Percentiles rank a stretch among this genome's conserved stretches.
phyloP scores from a whole-genome alignment of 176 grass and related monocot species.

The Avena sativa region DNA sequence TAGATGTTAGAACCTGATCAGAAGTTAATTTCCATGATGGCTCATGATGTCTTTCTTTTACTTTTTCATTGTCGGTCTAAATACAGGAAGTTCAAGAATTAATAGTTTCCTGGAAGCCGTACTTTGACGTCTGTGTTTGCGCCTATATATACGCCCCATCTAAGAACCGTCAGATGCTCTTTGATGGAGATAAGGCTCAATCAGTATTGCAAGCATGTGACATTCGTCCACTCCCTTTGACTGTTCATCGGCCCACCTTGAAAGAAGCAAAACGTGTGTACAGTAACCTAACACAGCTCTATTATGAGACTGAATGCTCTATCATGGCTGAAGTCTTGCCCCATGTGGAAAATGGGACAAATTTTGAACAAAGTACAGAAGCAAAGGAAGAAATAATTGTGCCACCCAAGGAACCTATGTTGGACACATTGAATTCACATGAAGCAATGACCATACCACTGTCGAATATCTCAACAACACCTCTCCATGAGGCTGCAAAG shows the following conservation, averaged over 20 bases:
- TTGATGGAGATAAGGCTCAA: conserved; percentile 69
- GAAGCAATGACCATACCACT: conserved; percentile 15
- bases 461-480: conserved; percentile 62
- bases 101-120: conserved; percentile 82
- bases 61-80: conserved; percentile 19
- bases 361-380: conserved; percentile 41
- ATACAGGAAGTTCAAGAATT: conserved; percentile 88
- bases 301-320: conserved; percentile 56
- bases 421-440: conserved; percentile 48
- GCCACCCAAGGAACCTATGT: conserved; percentile 46
- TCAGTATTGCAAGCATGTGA: conserved; percentile 59
- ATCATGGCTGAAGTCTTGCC: conserved; percentile 41
- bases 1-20: conserved; percentile 1
- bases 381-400: conserved; percentile 42
- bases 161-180: conserved; percentile 77
- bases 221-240: conserved; percentile 74
- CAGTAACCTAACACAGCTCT: conserved; percentile 66
- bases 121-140: conserved; percentile 70
- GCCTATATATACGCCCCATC: conserved; percentile 86
- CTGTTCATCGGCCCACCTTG: conserved; percentile 84
- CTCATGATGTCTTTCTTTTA: conserved; percentile 11
- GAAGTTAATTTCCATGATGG: conserved; percentile 29
- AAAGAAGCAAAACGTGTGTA: conserved; percentile 94
- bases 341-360: conserved; percentile 39
- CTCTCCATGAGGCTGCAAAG: conserved; percentile 85